Base-by-base conservation (phyloP, 2,329 filamentous ascomycete genomes). In the Aspergillus sojae region DNA sequence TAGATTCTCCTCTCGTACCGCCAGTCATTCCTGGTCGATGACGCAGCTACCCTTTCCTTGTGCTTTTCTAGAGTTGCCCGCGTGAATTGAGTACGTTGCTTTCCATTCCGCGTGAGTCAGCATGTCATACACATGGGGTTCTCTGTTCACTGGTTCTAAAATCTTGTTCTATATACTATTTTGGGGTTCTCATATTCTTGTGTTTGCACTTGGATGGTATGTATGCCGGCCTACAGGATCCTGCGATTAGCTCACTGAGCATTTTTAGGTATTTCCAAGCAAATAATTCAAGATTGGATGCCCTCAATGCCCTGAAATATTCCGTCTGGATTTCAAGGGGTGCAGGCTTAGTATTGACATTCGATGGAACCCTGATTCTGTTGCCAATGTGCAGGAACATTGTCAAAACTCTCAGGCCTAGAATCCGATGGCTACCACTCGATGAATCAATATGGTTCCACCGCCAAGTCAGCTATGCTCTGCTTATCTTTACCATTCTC, bases 401-500 rank as follows among this genome's bases (percentile, higher is more conserved):
- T 36, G 86, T 99, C 75, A 88, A 92, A 76, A 91, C 88, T 75
- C 78, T 98, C 62, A 88, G 95, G 67, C 95, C 95, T 30, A 96
- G 96, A 82, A 80, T 97, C 68, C 87, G 88, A 78, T 97, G 91
- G 82, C 77, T 98, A 14, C 95, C 95, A 5, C 85, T 99, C n/a
- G 95, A 99, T 74, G 95, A 99, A 81, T 96, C 93, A 64, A 86
- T 94, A 69, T 99, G 93, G 93, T 96, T 99, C 79, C 95, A 99
- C 82, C 87, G 94, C 68, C 95, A 99, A 78, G 86, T 96, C 50
- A 94, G 95, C 21, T 99, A 99, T 76, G 84, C 93, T 1, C 83
- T 98, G 81, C 84, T 98, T 3, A 75, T 97, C 61, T 99, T 94
- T 78, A 91, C 90, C 32, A 85, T 89, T 57, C 78, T 92, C 32